Percentiles rank a stretch among this genome's conserved stretches.
Evolutionary conservation across 495 filamentous ascomycete genomes (phyloP).

Genomic region (Neurospora sp.): DNA sequence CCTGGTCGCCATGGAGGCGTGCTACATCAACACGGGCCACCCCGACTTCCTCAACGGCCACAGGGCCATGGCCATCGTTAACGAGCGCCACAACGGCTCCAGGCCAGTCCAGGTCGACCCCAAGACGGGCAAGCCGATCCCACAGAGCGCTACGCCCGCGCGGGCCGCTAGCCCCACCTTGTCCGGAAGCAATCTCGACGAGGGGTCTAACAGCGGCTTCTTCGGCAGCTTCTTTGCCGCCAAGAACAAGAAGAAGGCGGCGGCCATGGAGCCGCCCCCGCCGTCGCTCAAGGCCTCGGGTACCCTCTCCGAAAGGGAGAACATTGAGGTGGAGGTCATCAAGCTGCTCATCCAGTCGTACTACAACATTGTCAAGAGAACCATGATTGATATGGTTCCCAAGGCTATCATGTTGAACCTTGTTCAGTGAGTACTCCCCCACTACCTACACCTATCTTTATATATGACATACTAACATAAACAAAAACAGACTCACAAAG

Average conservation of each 20-base stretch:
- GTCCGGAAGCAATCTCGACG: slow-evolving; percentile 33
- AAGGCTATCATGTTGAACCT: slow-evolving; percentile 98
- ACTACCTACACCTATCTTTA: neutral
- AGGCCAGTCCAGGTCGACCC: slow-evolving; percentile 97
- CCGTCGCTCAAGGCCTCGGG: slow-evolving; percentile 89
- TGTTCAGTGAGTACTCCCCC: slow-evolving; percentile 61
- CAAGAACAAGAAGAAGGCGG: slow-evolving; percentile 99
- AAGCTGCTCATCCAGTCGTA: slow-evolving; percentile 95
- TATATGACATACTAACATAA: neutral
- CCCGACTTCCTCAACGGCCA: slow-evolving; percentile 97
- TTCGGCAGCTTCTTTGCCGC: slow-evolving; percentile 95
- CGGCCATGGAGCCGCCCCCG: slow-evolving; percentile 94
- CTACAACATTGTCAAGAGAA: slow-evolving; percentile 94
- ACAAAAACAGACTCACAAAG: slow-evolving; percentile 64
- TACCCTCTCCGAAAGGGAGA: slow-evolving; percentile 82
- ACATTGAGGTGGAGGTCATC: slow-evolving; percentile 94
- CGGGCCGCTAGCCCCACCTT: slow-evolving; percentile 62
- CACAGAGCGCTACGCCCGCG: slow-evolving; percentile 48
- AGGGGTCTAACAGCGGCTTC: slow-evolving; percentile 59
- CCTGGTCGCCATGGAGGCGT: slow-evolving; percentile 88
- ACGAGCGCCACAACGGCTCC: slow-evolving; percentile 68
- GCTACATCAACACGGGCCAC: slow-evolving; percentile 97
- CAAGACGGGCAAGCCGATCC: slow-evolving; percentile 94
- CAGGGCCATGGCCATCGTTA: slow-evolving; percentile 94
- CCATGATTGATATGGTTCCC: slow-evolving; percentile 99